Base-by-base conservation (phyloP, 2,329 filamentous ascomycete species). In the Botrytis aclada region DNA sequence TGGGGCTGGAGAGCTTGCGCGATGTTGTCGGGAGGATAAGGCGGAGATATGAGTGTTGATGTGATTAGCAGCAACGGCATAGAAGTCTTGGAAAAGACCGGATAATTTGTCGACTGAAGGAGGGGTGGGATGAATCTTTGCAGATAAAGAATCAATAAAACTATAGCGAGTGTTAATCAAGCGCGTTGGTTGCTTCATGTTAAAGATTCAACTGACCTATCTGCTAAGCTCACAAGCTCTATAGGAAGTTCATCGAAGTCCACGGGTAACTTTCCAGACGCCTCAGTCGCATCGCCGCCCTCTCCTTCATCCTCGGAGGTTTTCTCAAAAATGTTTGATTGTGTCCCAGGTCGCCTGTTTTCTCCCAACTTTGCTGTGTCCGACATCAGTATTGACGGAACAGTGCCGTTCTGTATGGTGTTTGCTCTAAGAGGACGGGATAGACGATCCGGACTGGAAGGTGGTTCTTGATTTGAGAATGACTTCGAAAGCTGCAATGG, bases 31-130 rank as follows among this genome's bases (percentile, higher is more conserved):
- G 32, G 91, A 92, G 3, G 92, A 92, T 22, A 98, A 85, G 3
- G 92, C 89, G 51, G 91, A 92, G 76, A 98, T 93, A 81, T 98
- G 95, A 0, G 94, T 97, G 70, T 89, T 88, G 74, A 98, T 95
- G 78, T 96, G 93, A 2, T 90, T 87, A 18, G 94, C 92, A 34
- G 95, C 93, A 72, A 90, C 88, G 60, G 88, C 85, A 81, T 99
- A 99, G 82, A 98, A 99, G 73, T 97, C 94, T 82, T 99, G 96
- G 81, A 98, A 98, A 70, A 96, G 86, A n/a, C 89, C 87, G 14
- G 94, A 92, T 25, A 98, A 87, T 75, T 88, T 91, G 65, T 97
- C 94, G 79, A 97, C 92, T 63, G 89, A 93, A 0, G 96, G 91
- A 8, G 96, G 96, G 8, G 90, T 90, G 3, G 93, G 89, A 79